Conservation (phyloP, 2,329 filamentous ascomycete genomes). For the Clonostachys rosea region DNA sequence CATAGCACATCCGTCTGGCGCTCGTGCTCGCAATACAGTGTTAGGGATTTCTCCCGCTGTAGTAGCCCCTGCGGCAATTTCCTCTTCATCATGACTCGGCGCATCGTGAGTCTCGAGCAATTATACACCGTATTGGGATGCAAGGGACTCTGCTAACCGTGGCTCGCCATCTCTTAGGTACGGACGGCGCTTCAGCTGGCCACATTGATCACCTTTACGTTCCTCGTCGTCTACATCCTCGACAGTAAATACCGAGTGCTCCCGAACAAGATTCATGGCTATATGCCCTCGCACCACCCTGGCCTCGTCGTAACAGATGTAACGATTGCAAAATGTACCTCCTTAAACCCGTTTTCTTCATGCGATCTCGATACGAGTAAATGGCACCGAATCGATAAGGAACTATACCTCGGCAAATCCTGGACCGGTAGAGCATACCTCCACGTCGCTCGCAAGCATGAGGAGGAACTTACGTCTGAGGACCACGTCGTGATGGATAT, state of each 20-base stretch:
- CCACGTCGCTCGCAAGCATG: slow-evolving; percentile 77
- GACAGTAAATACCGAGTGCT: slow-evolving; percentile 87
- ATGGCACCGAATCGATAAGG: slow-evolving; percentile 87
- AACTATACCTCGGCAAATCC: slow-evolving; percentile 72
- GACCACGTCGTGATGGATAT: slow-evolving; percentile 81
- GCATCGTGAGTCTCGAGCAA: slow-evolving; percentile 20
- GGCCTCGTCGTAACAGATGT: slow-evolving; percentile 85
- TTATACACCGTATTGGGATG: not conserved
- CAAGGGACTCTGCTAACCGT: not conserved
- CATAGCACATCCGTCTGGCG: not conserved
- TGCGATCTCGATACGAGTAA: slow-evolving; percentile 66
- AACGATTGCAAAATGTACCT: slow-evolving; percentile 71
- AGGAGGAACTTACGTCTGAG: slow-evolving; percentile 70
- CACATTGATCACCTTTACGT: slow-evolving; percentile 58
- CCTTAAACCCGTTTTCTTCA: slow-evolving; percentile 67
- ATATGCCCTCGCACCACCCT: slow-evolving; percentile 80
- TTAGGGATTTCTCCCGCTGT: not conserved
- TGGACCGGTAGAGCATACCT: slow-evolving; percentile 77
- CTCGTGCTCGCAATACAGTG: not conserved
- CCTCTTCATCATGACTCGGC: slow-evolving; percentile 24
- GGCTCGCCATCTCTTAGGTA: slow-evolving; percentile 30
- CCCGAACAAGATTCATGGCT: slow-evolving; percentile 78
- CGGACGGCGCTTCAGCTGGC: slow-evolving; percentile 73
- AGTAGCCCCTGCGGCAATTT: not conserved
- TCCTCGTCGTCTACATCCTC: slow-evolving; percentile 74